Base-by-base conservation (phyloP, 2,329 filamentous ascomycete genomes). In the Colletotrichum sp. region DNA sequence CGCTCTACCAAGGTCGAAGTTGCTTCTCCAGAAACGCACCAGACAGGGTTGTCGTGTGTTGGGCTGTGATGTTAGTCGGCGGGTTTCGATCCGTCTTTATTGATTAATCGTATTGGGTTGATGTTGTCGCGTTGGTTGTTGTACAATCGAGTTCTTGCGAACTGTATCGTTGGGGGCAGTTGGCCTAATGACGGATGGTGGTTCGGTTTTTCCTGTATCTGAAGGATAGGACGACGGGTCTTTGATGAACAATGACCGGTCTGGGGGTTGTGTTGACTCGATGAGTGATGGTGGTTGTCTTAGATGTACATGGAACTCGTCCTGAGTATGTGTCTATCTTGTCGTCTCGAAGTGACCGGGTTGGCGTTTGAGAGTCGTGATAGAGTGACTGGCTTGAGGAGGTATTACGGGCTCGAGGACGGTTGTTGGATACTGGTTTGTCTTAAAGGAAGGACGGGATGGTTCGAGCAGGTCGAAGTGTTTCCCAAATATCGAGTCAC, bases 161-260 rank as follows among this genome's bases (percentile, higher is more conserved):
- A 79, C 76, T 78, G 76, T 69, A 76, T 78, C 68, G 77, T 78
- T 52, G 43, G 43, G 77, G 78, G 76, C 78, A 75, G 65, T 73
- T 80, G 84, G 83, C 83, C 83, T 81, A 85, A 85, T 77, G 84
- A 76, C 66, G 73, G 76, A 73, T 56, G 69, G 30, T 69, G 67
- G 26, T 32, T 75, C 67, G 34, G 60, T 38, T 70, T 71, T 67
- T 69, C 58, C 64, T 70, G 48, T 38, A 26, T 68, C 38, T 72
- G 78, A 87, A 87, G 79, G 88, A 89, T 82, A 86, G 88, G 86
- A 87, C 84, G 85, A 82, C 84, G 84, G 86, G 84, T 82, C 81
- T 78, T 78, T 78, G 79, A 77, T 77, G 52, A 61, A 77, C 71
- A 73, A 75, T 66, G 66, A 61, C 73, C 62, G 56, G 74, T 76